Evolutionary conservation across 352 stramenopile species (phyloP), one percentile per base, ranked within the genome.

Genomic region (Phytopythium oedochilum): DNA sequence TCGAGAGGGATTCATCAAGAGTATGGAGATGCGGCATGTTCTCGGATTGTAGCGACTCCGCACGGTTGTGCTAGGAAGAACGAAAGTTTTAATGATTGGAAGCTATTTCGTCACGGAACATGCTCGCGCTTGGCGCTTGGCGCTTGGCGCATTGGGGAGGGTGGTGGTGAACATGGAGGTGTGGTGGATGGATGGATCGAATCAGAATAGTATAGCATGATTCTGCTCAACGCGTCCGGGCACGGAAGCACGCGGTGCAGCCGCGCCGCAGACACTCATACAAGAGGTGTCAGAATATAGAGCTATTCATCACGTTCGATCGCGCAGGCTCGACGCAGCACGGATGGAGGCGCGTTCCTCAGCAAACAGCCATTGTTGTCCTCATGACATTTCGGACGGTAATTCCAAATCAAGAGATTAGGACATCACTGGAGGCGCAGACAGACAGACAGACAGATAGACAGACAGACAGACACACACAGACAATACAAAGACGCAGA

Each of bases 231-330:
- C 78, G 78, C 74, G 64, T 63, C 47, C 56, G 36, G 55, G 68
- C 62, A 40, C 51, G 66, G 74, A 65, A 34, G 47, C 80, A 88
- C 77, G 76, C 76, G 75, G 77, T 90, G 77, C 59, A 57, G 67
- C 52, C 66, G 45, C 51, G 50, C 60, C 66, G 56, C 53, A 61
- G 68, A 55, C 74, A 87, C 82, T 92, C 82, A 92, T 90, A 92
- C 82, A 92, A 92, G 82, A 92, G 82, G 82, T 92, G 82, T 92
- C 82, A 92, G 82, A 90, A 89, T 84, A 78, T 75, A 71, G 79
- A 89, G 82, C 82, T 89, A 88, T 89, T 92, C 82, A 92, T 92
- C 82, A 89, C 60, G 57, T 83, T 82, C 57, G 71, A 61, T 69
- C 45, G 18, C 26, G 28, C 23, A 20, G n/a, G 25, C 29, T 26